Conservation (phyloP, 176 grass and related monocot genomes). For the Carex scoparia region DNA sequence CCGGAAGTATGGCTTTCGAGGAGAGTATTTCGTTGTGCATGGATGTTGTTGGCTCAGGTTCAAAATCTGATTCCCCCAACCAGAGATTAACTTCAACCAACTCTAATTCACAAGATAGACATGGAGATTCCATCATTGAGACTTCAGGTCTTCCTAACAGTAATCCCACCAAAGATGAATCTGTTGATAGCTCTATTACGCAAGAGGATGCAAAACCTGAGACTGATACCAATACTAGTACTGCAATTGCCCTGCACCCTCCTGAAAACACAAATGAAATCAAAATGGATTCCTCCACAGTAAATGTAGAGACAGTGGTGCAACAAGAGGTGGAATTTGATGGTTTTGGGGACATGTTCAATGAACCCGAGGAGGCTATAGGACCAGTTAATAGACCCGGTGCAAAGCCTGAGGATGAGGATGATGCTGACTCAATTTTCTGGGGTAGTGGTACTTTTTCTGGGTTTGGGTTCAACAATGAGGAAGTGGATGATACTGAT, state of each 20-base stretch:
- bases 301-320: neutral
- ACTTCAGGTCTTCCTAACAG: neutral
- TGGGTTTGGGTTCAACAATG: conserved; percentile 31
- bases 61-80: conserved; percentile 4
- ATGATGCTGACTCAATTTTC: conserved; percentile 52
- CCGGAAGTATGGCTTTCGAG: neutral
- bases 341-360: conserved; percentile 88
- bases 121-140: neutral
- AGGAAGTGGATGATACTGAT: conserved; percentile 80
- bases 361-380: conserved; percentile 75
- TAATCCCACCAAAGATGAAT: neutral
- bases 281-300: neutral
- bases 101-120: neutral
- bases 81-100: neutral
- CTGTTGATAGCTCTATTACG: neutral
- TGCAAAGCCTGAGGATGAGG: conserved; percentile 29
- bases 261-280: neutral
- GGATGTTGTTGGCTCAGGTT: neutral
- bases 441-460: conserved; percentile 48
- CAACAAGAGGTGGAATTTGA: conserved; percentile 34
- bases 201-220: neutral
- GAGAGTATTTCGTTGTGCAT: neutral
- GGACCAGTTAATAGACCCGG: conserved; percentile 46
- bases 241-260: neutral
- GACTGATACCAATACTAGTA: neutral